Base-by-base conservation (phyloP, 306 rosid genomes). In the Rosa lucieae region DNA sequence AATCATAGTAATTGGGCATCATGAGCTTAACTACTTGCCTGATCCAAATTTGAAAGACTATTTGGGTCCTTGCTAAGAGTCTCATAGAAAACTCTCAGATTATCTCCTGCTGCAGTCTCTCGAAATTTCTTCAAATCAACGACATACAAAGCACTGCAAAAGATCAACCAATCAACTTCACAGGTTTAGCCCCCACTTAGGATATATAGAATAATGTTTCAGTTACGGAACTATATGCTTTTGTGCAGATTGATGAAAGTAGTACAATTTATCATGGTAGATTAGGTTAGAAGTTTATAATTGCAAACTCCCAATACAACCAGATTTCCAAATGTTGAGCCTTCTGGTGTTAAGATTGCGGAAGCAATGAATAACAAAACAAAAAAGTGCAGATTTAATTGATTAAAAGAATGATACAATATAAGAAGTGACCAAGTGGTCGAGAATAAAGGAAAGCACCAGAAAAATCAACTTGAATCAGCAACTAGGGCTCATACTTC, bases 41-140 rank as follows among this genome's bases (percentile, higher is more conserved):
- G 99, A 90, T 96, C 99, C 84, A 96, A 85, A 86, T 96, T 96
- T 61, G 99, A 48, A 75, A 96, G 83, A 93, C 99, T 93, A 82
- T 96, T 93, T 7, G 99, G 99, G 84, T 96, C 99, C 93, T 93
- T 96, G 85, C 99, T 96, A 63, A 96, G 99, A 81, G 93, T 91
- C 86, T 96, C 99, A 58, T 96, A 96, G 89, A 96, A 88, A 80
- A 96, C 99, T 85, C 99, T 88, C n/a, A 96, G 97, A 86, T 96
- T 91, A 86, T 96, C 99, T 86, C 99, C 98, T 12, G 99, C 96
- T 39, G 99, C 99, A 73, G 99, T 95, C 87, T 93, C 96, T 74
- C 98, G 90, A 79, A 95, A 93, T 88, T 90, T 96, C 89, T 91
- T 90, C 85, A 93, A 85, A 81, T 96, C 98, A 75, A 96, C 99